Base-by-base conservation (phyloP, 805 yeast species). In the Starmera quercuum region DNA sequence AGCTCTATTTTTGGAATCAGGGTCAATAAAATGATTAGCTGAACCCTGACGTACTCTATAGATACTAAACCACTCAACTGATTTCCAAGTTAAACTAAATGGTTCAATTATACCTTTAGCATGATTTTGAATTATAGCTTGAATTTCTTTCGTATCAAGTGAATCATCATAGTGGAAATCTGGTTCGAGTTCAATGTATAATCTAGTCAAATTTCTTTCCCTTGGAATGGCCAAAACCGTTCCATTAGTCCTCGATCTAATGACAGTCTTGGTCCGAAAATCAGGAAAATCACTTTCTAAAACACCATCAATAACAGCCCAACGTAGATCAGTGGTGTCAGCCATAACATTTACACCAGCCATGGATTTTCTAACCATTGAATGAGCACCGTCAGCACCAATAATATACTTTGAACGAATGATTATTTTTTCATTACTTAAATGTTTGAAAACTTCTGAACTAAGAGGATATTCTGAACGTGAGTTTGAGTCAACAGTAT, bases 281-380 rank as follows among this genome's bases (percentile, higher is more conserved):
- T 58, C 63, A 3, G 63, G 63, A 44, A 57, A 58, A 32, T 58
- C 45, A 4, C 63, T 58, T 19, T 49, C 32, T n/a, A 59, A 58
- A 20, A 54, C 60, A 30, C 56, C 49, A 36, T 58, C 63, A 29
- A 58, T 36, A 13, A 58, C 63, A 14, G 61, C 63, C 63, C 63
- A 58, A 17, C 54, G 49, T 28, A 39, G 49, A 41, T 58, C 63
- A 13, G 63, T 53, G 8, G 56, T 39, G 32, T 58, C 63, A 23
- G 63, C 63, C 19, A 49, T 49, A 58, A 57, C 52, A 31, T 49
- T 49, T 9, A 16, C 16, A 26, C 53, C 41, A n/a, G 52, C 59
- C 27, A 57, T 39, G 35, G 50, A 48, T 34, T 46, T 54, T 22
- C 61, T 39, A 23, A 56, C 60, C 58, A 58, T 53, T 8, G 58